Evolutionary conservation across 2,329 filamentous ascomycete genomes (phyloP), one percentile per base, ranked within the genome.

Genomic region (Gliomastix tumulicola): DNA sequence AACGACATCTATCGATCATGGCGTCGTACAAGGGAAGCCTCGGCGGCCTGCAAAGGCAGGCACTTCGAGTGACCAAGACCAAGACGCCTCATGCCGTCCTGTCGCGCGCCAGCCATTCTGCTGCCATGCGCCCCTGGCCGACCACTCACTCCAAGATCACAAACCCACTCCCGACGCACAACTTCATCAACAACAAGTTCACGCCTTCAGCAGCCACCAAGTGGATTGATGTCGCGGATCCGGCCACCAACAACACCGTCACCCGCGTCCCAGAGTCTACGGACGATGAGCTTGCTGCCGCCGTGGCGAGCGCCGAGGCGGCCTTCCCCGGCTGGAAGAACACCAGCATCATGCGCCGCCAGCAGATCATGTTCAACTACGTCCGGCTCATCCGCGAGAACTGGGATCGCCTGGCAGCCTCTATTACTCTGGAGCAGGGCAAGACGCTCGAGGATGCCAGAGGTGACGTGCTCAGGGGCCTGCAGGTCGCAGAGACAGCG

Each of bases 291-390:
- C 68, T 88, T 31, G 69, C 70, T 51, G 78, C 79, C 5, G 80
- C 78, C 4, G 80, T 86, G 2, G 78, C 76, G 44, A 82, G 79
- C 49, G 83, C 83, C 2, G 65, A 80, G 59, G 76, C 74, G 57
- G 83, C 83, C 1, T 87, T 85, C 51, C 74, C 78, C 16, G 64
- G 63, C 23, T 88, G 83, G 83, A 74, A 67, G 47, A 65, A 67
- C 36, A 85, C 74, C 10, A 82, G 75, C 56, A 61, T 86, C 41
- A 69, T 88, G 43, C 66, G 74, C 41, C 68, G 82, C 38, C 83
- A 88, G 65, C 76, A 83, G 60, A 78, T 87, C 58, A 84, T 87
- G 79, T 88, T 88, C 66, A 82, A 79, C 57, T 83, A 84, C 45
- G 81, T 83, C 19, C 68, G 69, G 10, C 62, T 88, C 54, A 84